Base-by-base conservation (phyloP, 169 alveolate species). In the Eimeria maxima region DNA sequence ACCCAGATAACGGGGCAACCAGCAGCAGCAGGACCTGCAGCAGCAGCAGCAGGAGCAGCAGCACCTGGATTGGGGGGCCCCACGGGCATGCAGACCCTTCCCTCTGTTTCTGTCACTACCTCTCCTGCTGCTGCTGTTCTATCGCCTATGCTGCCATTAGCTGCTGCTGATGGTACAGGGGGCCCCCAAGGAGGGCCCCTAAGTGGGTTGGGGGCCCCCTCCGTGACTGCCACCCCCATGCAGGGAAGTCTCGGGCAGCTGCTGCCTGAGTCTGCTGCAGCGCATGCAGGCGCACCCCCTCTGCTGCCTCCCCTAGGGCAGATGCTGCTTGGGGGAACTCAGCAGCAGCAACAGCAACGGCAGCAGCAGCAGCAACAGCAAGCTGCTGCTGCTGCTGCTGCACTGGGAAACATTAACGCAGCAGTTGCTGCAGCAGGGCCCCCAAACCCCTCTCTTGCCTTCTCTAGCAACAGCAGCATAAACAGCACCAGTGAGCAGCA, bases 151-250 rank as follows among this genome's bases (percentile, higher is more conserved):
- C 14, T 67, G 76, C 14, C 76, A 10, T 29, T 74, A 11, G 42
- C 84, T n/a, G 57, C 84, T 42, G 84, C 84, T 27, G 84, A 27
- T 8, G 27, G 27, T 74, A 10, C 53, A 29, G n/a, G n/a, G n/a
- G n/a, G n/a, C n/a, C n/a, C n/a, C n/a, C n/a, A n/a, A n/a, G n/a
- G n/a, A n/a, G n/a, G n/a, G n/a, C n/a, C n/a, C n/a, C n/a, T n/a
- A n/a, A n/a, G n/a, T n/a, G n/a, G n/a, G n/a, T n/a, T n/a, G n/a
- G 84, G 84, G 84, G 84, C 84, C 84, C 3, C 84, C 42, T 29
- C 84, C 0, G 53, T 27, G 84, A 29, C 84, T 27, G 38, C n/a
- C 50, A 27, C 8, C 53, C 84, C 10, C 16, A 45, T 13, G 84
- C 53, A 29, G 76, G 33, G 33, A 22, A 7, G 2, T 22, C 76